Base-by-base conservation (phyloP, 805 yeast species). In the Yamadazyma akitaensis region DNA sequence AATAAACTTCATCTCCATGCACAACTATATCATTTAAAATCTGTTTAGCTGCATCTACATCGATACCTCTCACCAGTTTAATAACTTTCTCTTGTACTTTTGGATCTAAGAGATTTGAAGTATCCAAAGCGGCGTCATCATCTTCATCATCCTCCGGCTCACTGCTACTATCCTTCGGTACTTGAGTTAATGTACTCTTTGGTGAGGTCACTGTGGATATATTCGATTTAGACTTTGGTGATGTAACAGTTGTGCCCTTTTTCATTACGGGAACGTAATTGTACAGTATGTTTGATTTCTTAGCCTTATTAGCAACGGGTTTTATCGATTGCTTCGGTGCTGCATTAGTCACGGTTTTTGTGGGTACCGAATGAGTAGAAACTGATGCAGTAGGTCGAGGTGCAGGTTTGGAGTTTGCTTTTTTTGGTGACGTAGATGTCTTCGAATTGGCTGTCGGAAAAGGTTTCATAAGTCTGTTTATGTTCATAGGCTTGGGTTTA, bases 21-120 rank as follows among this genome's bases (percentile, higher is more conserved):
- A 90, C 85, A 21, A 92, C 85, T 48, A 92, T 88, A 59, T 92
- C 97, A 52, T 85, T 86, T 46, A 92, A 68, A 43, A 92, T 91
- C 61, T 88, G 96, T 51, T 79, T 79, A 10, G 95, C 96, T 0
- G 96, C 84, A 3, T 58, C 57, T 46, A 79, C 81, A 63, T 92
- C 98, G 10, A 92, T 86, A 2, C 96, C 97, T 48, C 72, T 61
- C 38, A 77, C 60, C 7, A 76, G 70, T n/a, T 65, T 61, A 40
- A 79, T 76, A 18, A 79, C 53, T 24, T 58, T 59, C 12, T 67
- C 67, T 49, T 70, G 70, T 18, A 67, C 69, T 17, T 54, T 60
- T 7, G 60, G 63, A 38, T 51, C 51, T 25, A 55, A 37, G 4
- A 54, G 46, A 31, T 47, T 48, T 6, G 50, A 37, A n/a, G 54